Base-by-base conservation (phyloP, 306 rosid species). In the Medicago ruthenica region DNA sequence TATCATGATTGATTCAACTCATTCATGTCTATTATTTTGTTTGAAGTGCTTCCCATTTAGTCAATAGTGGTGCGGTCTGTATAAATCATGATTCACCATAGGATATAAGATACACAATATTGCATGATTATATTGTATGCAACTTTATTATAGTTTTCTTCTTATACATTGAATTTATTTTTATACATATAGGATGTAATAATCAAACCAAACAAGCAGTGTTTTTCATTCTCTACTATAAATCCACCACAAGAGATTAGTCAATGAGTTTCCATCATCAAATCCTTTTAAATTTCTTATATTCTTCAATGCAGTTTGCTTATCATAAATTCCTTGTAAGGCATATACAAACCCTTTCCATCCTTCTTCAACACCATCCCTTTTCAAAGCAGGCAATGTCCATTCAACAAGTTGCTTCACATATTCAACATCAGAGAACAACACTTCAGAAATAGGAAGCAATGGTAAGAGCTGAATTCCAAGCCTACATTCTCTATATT, bases 341-440 rank as follows among this genome's bases (percentile, higher is more conserved):
- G 93, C 86, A 53, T 88, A 86, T 0, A 72, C 70, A 84, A 93
- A 91, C 2, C 98, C 98, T 70, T 88, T 91, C 98, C 98, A 93
- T 1, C 90, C 96, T 85, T 91, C 98, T 16, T 89, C 93, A 54
- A 83, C 96, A 54, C 88, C 97, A 7, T 87, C 87, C 50, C 91
- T 86, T n/a, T 65, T 34, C 89, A 93, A 84, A 84, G 88, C 81
- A 45, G 96, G 92, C 67, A 82, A 58, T 1, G 91, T 86, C 98
- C 97, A 93, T 3, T 85, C 73, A 83, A 91, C 97, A 47, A 91
- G 92, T 50, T 88, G 83, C 87, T 61, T 91, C 24, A 80, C 94
- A 76, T 69, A 93, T 14, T 6, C 86, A 55, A 63, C 79, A 84
- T 93, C 80, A 0, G 92, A 82, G 70, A 93, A 91, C 79, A 93